A percentile compares a stretch with the other conserved stretches of the same genome.
Evolutionary conservation across 768 basidiomycete species (phyloP).

Genomic region (Cyclocybe aegerita): DNA sequence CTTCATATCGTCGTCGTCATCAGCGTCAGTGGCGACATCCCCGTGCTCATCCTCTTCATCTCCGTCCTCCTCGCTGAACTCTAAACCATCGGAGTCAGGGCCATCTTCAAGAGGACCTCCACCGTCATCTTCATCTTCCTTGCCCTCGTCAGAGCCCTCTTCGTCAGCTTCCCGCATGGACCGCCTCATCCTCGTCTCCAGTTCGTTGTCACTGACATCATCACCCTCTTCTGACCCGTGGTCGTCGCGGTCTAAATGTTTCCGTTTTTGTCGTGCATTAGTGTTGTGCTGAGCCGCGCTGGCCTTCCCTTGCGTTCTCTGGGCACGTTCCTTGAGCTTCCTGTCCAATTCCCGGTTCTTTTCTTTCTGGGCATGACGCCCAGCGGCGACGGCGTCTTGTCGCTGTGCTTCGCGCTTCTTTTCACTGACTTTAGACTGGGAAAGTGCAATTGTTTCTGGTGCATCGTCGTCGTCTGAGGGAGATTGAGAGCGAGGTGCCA

Average conservation of each 20-base stretch:
- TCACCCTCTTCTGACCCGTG: conserved; percentile 14
- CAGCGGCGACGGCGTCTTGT: conserved; percentile 32
- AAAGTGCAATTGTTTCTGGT: conserved; percentile 51
- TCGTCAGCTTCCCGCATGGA: conserved; percentile 41
- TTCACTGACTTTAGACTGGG: conserved; percentile 41
- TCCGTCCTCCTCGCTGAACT: conserved; percentile 23
- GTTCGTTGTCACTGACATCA: conserved; percentile 4
- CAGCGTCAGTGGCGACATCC: conserved; percentile 21
- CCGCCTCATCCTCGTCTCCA: conserved; percentile 36
- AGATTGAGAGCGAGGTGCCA: conserved; percentile 5
- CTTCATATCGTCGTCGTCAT: conserved; percentile 24
- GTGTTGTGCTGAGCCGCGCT: not conserved
- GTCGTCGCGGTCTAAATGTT: conserved; percentile 5
- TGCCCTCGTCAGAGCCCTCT: conserved; percentile 16
- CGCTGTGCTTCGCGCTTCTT: conserved; percentile 36
- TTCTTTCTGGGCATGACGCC: conserved; percentile 40
- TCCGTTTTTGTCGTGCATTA: not conserved
- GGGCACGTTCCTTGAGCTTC: conserved; percentile 49
- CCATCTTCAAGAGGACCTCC: conserved; percentile 11
- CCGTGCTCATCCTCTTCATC: conserved; percentile 26
- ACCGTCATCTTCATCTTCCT: conserved; percentile 13
- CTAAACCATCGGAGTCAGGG: conserved; percentile 14
- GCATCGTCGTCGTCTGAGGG: conserved; percentile 36
- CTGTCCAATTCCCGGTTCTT: conserved; percentile 48
- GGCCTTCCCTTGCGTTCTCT: conserved; percentile 12